A percentile compares a stretch with the other conserved stretches of the same genome.
These are phyloP conservation scores for Haplographium delicatum DNA, from an alignment of 495 filamentous ascomycete genomes.

Conservation along the genomic window DNA sequence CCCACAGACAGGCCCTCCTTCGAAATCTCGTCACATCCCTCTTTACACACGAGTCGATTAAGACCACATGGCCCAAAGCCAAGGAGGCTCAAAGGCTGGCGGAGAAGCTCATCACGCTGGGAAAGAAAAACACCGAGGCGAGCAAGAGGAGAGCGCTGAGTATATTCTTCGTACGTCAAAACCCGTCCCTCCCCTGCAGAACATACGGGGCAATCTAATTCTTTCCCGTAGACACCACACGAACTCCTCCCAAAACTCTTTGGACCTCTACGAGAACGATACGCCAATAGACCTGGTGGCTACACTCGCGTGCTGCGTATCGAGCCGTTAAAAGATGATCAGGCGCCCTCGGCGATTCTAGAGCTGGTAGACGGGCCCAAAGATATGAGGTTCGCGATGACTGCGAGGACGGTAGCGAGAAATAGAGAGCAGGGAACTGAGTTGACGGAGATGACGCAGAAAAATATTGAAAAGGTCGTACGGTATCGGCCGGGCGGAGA, in stretches of 20 bases:
- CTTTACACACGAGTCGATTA: slow-evolving; percentile 85
- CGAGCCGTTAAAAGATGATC: slow-evolving; percentile 66
- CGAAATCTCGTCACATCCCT: slow-evolving; percentile 97
- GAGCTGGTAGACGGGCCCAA: slow-evolving; percentile 93
- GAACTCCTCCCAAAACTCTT: slow-evolving; percentile 79
- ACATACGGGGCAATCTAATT: too few relatives aligned
- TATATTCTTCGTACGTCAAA: slow-evolving; percentile 73
- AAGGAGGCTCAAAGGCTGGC: slow-evolving; percentile 93
- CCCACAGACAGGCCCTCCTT: slow-evolving; percentile 88
- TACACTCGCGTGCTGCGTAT: slow-evolving; percentile 92
- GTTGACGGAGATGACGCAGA: slow-evolving; percentile 62
- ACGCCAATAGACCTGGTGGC: slow-evolving; percentile 74
- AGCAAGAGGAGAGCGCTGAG: slow-evolving; percentile 58
- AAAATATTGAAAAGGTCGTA: slow-evolving; percentile 84
- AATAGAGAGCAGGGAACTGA: slow-evolving; percentile 44
- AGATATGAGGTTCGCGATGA: slow-evolving; percentile 93
- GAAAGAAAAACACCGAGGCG: slow-evolving; percentile 82
- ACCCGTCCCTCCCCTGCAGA: background rate
- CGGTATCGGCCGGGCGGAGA: slow-evolving; percentile 64
- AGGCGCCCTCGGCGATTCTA: slow-evolving; percentile 85
- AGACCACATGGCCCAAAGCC: slow-evolving; percentile 91
- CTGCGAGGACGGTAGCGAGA: slow-evolving; percentile 69
- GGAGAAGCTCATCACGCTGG: slow-evolving; percentile 88
- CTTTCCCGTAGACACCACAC: slow-evolving; percentile 25
- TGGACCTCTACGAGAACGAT: slow-evolving; percentile 72